phyloP scores from a whole-genome alignment of 805 yeast genomes.

The Pichia sporocuriosa region DNA sequence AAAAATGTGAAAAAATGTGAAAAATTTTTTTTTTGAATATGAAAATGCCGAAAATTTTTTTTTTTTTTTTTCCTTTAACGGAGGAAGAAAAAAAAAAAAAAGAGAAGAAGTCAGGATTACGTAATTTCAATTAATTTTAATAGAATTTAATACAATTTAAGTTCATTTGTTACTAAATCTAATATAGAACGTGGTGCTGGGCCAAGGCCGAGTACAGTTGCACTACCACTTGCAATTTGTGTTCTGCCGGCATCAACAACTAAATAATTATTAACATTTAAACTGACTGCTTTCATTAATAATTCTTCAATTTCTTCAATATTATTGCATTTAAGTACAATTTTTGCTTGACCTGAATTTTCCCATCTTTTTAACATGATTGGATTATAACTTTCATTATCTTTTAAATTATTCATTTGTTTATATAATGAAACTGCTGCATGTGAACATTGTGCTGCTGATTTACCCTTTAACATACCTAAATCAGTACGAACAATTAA shows the following conservation, averaged over 20 bases:
- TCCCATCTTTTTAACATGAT: conserved; percentile 70
- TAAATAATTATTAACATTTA: conserved; percentile 71
- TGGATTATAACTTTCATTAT: conserved; percentile 52
- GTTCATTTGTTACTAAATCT: conserved; percentile 74
- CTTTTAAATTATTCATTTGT: conserved; percentile 43
- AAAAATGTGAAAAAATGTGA: conserved; percentile 1
- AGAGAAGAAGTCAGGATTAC: too few species aligned
- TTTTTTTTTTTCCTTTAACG: background rate
- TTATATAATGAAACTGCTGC: conserved; percentile 92
- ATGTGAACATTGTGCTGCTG: conserved; percentile 96
- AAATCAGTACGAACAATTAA: conserved; percentile 82
- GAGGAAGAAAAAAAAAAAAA: too few species aligned
- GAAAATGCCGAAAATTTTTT: too few species aligned
- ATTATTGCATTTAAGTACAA: conserved; percentile 68
- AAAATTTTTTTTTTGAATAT: background rate
- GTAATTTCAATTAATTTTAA: too few species aligned
- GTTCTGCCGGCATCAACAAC: conserved; percentile 97
- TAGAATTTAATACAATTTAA: conserved; percentile 61
- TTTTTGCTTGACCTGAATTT: conserved; percentile 84
- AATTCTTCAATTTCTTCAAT: conserved; percentile 68
- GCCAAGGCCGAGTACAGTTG: conserved; percentile 94
- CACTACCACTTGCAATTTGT: conserved; percentile 92
- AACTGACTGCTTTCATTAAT: conserved; percentile 71
- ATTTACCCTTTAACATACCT: conserved; percentile 90
- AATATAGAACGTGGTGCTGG: conserved; percentile 85